Evolutionary conservation across 2,329 filamentous ascomycete genomes (phyloP).

Genomic region (Pseudocercospora fijiensis): DNA sequence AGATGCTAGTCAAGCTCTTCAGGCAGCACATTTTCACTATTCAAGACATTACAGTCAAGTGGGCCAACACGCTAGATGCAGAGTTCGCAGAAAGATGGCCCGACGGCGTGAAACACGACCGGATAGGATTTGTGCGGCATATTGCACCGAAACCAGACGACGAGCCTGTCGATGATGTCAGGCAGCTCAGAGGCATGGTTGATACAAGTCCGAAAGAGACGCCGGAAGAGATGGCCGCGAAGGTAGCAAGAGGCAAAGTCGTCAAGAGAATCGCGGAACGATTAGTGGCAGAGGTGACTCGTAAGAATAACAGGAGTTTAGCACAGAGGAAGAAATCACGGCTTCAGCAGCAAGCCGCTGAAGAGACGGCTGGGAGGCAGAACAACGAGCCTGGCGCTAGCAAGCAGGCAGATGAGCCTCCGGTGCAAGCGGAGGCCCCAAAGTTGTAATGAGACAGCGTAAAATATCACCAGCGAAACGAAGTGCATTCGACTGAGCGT

Average conservation of each 20-base stretch:
- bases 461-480: no score
- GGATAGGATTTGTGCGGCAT: slow-evolving; percentile 33
- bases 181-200: slow-evolving; percentile 3
- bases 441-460: no score
- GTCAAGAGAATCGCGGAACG: neutral
- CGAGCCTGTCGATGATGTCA: slow-evolving; percentile 3
- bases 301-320: neutral
- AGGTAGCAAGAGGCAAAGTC: neutral
- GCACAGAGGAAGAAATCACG: neutral
- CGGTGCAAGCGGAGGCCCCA: neutral
- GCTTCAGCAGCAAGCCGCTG: neutral
- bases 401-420: neutral
- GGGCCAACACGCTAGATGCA: slow-evolving; percentile 42
- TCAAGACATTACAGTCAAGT: slow-evolving; percentile 37
- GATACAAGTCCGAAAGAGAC: neutral
- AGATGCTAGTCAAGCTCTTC: slow-evolving; percentile 10
- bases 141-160: slow-evolving; percentile 15
- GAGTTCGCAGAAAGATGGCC: slow-evolving; percentile 41
- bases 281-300: neutral
- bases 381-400: neutral
- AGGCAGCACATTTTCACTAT: slow-evolving; percentile 27
- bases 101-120: slow-evolving; percentile 32
- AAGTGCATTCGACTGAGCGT: no score
- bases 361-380: neutral
- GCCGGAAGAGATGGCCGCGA: neutral